Percentiles rank a stretch among this genome's conserved stretches.
Evolutionary conservation across 768 basidiomycete species (phyloP).

Genomic region (Leccinum rimulosum): DNA sequence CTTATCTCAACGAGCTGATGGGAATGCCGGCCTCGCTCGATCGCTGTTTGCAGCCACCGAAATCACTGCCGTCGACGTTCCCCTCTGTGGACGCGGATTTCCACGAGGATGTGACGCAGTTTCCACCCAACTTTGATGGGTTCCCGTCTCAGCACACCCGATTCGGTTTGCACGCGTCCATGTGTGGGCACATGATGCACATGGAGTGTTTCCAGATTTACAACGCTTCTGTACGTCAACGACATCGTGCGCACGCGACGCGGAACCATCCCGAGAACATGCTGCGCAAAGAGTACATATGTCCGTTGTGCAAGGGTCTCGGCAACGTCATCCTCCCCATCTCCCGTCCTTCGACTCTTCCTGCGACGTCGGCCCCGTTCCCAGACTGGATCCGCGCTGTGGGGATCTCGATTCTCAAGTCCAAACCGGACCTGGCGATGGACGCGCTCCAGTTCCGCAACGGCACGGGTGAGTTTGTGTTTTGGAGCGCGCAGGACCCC

Average conservation of each 20-base stretch:
- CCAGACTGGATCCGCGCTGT: conserved; percentile 89
- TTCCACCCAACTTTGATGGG: conserved; percentile 70
- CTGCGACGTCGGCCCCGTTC: conserved; percentile 57
- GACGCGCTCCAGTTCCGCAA: conserved; percentile 74
- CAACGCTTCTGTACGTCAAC: conserved; percentile 78
- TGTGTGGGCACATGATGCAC: conserved; percentile 98
- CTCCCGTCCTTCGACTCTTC: conserved; percentile 44
- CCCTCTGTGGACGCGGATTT: conserved; percentile 22
- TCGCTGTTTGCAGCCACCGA: conserved; percentile 30
- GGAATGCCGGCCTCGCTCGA: conserved; percentile 66
- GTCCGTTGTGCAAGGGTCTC: conserved; percentile 94
- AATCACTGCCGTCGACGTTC: conserved; percentile 35
- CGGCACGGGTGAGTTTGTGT: conserved; percentile 85
- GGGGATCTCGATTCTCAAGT: conserved; percentile 85
- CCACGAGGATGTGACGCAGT: conserved; percentile 29
- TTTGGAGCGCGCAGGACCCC: conserved; percentile 82
- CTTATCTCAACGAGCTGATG: conserved; percentile 72
- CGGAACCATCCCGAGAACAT: conserved; percentile 94
- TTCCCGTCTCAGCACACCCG: conserved; percentile 70
- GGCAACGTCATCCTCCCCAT: conserved; percentile 94
- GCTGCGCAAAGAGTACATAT: conserved; percentile 87
- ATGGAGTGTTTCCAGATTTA: conserved; percentile 91
- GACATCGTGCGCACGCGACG: conserved; percentile 85
- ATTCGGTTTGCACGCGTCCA: conserved; percentile 83
- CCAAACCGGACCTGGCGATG: conserved; percentile 67